Base-by-base conservation (phyloP, 352 stramenopile genomes). In the Phytophthora tentaculata region DNA sequence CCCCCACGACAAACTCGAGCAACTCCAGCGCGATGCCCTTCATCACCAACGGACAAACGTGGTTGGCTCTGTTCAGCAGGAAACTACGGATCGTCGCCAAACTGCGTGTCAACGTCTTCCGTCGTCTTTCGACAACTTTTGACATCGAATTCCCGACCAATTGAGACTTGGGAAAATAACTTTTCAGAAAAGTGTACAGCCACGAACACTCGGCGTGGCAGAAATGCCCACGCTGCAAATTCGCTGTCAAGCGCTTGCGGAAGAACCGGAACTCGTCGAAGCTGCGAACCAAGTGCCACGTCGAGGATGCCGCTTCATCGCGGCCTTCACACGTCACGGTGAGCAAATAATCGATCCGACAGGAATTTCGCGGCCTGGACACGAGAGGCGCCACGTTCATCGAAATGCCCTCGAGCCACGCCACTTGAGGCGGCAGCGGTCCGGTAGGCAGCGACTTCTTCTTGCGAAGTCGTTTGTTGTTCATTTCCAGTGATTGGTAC, bases 141-240 rank as follows among this genome's bases (percentile, higher is more conserved):
- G 70, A 63, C 32, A 69, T 24, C 20, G 73, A 71, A 41, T 35
- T 56, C 6, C 65, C 64, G 23, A 85, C 61, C 24, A 85, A 44
- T n/a, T 70, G 64, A 24, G 69, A 69, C 61, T 79, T 83, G 8
- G 79, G 76, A 49, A 74, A 86, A 29, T 83, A 81, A 49, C 71
- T 80, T 41, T 72, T 83, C 43, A 88, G 53, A 54, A 86, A 86
- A 32, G 73, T 74, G 64, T 72, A 83, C 22, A 88, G 51, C 72
- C 70, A 84, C 61, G 77, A 77, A 53, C 77, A 88, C 57, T 83
- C 80, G 5, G 77, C 80, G 29, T 77, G 49, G 44, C 77, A 86
- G 56, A 84, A 85, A 55, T 86, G 80, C 20, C 77, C 77, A 5
- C 63, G 71, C 35, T 56, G 43, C 59, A 88, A 59, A 17, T 50